Conservation (phyloP, 1,284 basidiomycete genomes). For the Boletus semigastroideus region DNA sequence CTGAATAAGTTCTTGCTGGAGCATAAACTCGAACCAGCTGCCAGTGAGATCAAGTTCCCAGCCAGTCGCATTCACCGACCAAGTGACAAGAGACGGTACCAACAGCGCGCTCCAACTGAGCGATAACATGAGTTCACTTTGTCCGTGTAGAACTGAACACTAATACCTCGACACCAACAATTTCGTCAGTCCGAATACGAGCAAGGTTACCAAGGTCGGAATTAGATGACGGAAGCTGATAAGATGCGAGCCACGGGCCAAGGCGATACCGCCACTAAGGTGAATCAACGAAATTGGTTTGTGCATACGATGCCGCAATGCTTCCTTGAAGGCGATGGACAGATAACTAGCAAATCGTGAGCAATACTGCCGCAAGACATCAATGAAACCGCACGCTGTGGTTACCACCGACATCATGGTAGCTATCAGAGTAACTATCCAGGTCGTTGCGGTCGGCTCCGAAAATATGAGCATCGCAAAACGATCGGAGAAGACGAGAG, state of each 20-base stretch:
- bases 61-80: neutral
- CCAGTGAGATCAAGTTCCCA: conserved; percentile 15
- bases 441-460: conserved; percentile 4
- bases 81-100: conserved; percentile 7
- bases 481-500: conserved; percentile 1
- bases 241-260: conserved; percentile 6
- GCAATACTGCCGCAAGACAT: too few relatives aligned
- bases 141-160: neutral
- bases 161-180: conserved; percentile 15
- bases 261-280: conserved; percentile 8
- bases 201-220: conserved; percentile 2
- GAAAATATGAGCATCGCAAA: conserved; percentile 2
- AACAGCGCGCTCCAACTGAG: conserved; percentile 15
- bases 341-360: conserved; percentile 4
- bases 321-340: conserved; percentile 11
- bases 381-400: conserved; percentile 1
- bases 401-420: conserved; percentile 10
- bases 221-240: conserved; percentile 5
- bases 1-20: conserved; percentile 5
- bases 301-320: conserved; percentile 17
- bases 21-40: conserved; percentile 4
- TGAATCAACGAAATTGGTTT: conserved; percentile 12
- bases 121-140: neutral
- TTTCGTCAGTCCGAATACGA: conserved; percentile 7
- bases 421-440: conserved; percentile 11